Evolutionary conservation across 2,329 filamentous ascomycete genomes (phyloP).

Genomic region (Sporothrix sp.): DNA sequence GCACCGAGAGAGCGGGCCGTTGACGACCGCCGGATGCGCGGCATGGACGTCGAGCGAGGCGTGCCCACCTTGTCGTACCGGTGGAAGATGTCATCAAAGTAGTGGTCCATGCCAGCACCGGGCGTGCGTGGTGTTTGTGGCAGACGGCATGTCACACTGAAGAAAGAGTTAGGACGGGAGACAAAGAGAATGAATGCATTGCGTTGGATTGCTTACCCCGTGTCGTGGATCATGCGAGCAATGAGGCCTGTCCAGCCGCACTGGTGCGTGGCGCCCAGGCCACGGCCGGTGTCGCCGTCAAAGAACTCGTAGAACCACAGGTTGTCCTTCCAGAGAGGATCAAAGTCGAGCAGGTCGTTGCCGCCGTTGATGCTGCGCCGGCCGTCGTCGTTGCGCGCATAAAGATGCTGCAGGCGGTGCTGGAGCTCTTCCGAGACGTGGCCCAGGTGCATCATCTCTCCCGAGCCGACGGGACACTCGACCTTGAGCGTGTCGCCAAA

Average conservation of each 20-base stretch:
- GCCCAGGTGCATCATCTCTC: conserved; percentile 90
- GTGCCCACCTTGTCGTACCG: conserved; percentile 32
- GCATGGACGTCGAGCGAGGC: conserved; percentile 29
- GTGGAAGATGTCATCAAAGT: conserved; percentile 85
- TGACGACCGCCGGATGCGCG: conserved; percentile 63
- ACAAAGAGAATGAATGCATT: too few species aligned
- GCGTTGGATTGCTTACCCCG: too few species aligned
- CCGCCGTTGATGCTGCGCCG: conserved; percentile 81
- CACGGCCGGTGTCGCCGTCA: conserved; percentile 81
- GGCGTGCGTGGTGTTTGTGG: conserved; percentile 90
- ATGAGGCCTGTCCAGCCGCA: conserved; percentile 95
- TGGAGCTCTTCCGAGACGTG: conserved; percentile 93
- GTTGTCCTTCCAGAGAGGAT: conserved; percentile 85
- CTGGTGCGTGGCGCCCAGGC: conserved; percentile 85
- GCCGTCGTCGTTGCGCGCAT: conserved; percentile 74
- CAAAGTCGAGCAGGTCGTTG: conserved; percentile 78
- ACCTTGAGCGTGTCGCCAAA: conserved; percentile 83
- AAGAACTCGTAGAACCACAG: conserved; percentile 98
- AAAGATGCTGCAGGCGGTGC: conserved; percentile 86
- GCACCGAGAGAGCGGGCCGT: conserved; percentile 75
- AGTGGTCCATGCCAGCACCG: conserved; percentile 73
- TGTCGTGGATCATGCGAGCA: conserved; percentile 95
- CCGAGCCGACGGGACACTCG: conserved; percentile 87
- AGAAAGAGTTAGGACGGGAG: not conserved
- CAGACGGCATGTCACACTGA: conserved; percentile 74